Conservation (phyloP, 176 grass and related monocot genomes). For the Carex scoparia region DNA sequence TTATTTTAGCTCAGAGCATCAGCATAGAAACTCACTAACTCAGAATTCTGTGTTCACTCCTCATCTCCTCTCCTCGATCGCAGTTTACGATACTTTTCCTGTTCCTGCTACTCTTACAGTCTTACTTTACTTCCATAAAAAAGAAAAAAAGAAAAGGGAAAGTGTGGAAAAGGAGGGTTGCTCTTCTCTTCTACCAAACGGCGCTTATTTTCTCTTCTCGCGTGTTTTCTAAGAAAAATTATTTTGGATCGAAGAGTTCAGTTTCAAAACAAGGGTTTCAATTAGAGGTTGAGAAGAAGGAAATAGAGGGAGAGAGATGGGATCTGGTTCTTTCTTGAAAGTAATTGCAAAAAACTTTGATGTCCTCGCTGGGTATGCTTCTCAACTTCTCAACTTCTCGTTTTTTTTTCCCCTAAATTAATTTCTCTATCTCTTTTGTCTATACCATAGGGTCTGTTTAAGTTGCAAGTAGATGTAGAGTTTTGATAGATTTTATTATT, state of each 20-base stretch:
- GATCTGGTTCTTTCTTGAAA: constrained; percentile 91
- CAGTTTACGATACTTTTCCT: not conserved
- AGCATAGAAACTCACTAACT: too few relatives aligned
- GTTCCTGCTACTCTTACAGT: not conserved
- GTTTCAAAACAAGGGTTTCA: not conserved
- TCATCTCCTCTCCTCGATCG: not conserved
- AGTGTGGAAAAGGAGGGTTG: not conserved
- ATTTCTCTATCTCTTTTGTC: not conserved
- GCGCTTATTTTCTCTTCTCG: constrained; percentile 17
- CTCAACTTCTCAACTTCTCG: not conserved
- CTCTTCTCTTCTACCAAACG: not conserved
- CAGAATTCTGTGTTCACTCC: too few relatives aligned
- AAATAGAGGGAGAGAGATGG: constrained; percentile 35
- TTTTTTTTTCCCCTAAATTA: not conserved
- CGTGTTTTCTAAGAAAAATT: not conserved
- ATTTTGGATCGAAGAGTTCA: not conserved
- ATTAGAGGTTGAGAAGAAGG: not conserved
- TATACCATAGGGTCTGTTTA: not conserved
- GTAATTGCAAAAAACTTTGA: constrained; percentile 83
- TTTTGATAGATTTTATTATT: not conserved
- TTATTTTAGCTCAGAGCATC: not conserved
- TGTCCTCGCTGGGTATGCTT: constrained; percentile 62
- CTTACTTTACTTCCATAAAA: not conserved
- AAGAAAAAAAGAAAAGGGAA: not conserved
- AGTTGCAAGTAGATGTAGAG: not conserved